Evolutionary conservation across 371 early-diverging fungal species (phyloP), one percentile per base, ranked within the genome.

Genomic region (Mucor mucedo): DNA sequence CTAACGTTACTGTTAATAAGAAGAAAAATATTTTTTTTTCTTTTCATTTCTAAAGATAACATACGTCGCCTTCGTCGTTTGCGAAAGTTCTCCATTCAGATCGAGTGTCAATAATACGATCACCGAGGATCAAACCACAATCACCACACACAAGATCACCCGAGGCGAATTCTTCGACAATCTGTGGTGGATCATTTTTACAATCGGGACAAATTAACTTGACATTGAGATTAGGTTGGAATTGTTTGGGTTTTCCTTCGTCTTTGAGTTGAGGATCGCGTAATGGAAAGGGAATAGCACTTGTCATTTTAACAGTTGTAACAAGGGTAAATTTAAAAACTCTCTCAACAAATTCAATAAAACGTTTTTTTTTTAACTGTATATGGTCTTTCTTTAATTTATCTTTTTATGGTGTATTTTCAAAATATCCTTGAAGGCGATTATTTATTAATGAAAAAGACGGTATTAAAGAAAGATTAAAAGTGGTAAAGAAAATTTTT

Each of bases 41-140:
- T 50, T 2, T 30, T 30, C 14, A 27, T 30, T 45, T 29, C 21
- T 66, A 30, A 67, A 49, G 48, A 35, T 53, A 45, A 75, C 79
- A 70, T 82, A 82, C 82, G 73, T 95, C 96, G 52, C 93, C 94
- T 66, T 91, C 94, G 66, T 95, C 96, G 78, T 96, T 94, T 49
- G 93, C 89, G 82, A 99, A 99, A 0, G 97, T 98, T 68, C 99
- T 91, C 99, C 99, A 99, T 78, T 99, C 99, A 6, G 96, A 94
- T 27, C 98, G 86, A 10, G 99, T 98, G 78, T 99, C 99, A 58
- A 99, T 97, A 62, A 99, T 95, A 54, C 98, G 87, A 78, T 97
- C 93, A 44, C 96, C 97, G 32, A 99, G 85, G 5, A 99, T 95
- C 41, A 97, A 78, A 35, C 99, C 99, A 77, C 99, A 99, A 75